Percentiles rank a stretch among this genome's conserved stretches.
These are phyloP conservation scores for Scleromitrula shiraiana DNA, from an alignment of 2,329 filamentous ascomycete genomes.

Conservation along the genomic window DNA sequence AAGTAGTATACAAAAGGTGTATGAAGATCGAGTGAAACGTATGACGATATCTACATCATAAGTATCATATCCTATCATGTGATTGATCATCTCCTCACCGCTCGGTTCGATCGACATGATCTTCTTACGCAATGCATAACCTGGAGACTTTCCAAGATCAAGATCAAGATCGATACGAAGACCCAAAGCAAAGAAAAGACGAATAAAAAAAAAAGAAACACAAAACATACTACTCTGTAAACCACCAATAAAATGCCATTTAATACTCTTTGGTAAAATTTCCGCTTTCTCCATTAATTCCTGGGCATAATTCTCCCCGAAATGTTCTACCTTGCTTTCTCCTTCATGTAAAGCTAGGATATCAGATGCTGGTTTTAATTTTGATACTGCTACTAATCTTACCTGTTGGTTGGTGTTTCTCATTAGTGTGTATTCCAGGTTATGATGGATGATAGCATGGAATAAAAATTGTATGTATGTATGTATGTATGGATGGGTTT, in stretches of 20 bases:
- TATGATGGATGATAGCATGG: neutral
- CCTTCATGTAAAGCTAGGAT: constrained; percentile 72
- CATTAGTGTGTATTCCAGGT: neutral
- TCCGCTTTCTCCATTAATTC: constrained; percentile 82
- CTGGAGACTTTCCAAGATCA: too few relatives aligned
- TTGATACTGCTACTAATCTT: constrained; percentile 89
- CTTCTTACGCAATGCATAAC: neutral
- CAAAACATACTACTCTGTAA: constrained; percentile 62
- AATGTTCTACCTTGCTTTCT: constrained; percentile 56
- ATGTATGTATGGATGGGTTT: neutral
- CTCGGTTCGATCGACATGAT: neutral
- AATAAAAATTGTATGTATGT: neutral
- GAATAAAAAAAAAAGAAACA: neutral
- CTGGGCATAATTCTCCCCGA: constrained; percentile 94
- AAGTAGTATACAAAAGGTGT: neutral
- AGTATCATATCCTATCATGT: neutral
- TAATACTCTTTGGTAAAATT: constrained; percentile 66
- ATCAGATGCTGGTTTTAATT: constrained; percentile 88
- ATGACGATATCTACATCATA: too few relatives aligned
- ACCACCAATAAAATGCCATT: constrained; percentile 96
- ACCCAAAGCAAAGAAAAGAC: neutral
- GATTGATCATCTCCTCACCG: too few relatives aligned
- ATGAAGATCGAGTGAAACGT: neutral
- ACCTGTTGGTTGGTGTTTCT: constrained; percentile 42
- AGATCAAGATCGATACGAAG: neutral